These are phyloP conservation scores for Candida pseudoviswanathii DNA, from an alignment of 1,139 yeast species.

Conservation along the genomic window DNA sequence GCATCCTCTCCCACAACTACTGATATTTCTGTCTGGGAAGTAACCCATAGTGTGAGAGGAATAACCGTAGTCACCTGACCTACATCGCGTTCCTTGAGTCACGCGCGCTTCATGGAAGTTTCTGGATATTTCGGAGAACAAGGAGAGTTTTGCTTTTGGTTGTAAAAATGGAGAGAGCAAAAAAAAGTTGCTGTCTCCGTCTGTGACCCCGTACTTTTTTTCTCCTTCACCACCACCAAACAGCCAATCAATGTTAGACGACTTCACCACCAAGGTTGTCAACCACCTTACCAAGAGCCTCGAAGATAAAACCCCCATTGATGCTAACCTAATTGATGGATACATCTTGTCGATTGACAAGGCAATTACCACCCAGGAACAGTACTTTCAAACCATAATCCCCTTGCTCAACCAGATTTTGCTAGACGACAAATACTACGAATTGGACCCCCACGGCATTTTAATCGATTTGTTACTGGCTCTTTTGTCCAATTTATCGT, in stretches of 20 bases:
- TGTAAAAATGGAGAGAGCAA: neutral
- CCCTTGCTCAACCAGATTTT: slow-evolving; percentile 15
- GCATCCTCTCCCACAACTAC: too few species aligned
- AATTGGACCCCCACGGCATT: slow-evolving; percentile 24
- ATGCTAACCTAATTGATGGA: slow-evolving; percentile 14
- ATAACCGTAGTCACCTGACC: too few species aligned
- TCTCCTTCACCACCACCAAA: too few species aligned
- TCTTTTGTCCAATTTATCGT: slow-evolving; percentile 21
- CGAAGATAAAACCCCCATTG: slow-evolving; percentile 10
- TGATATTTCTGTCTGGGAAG: too few species aligned
- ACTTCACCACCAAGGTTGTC: slow-evolving; percentile 9
- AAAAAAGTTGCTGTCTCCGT: too few species aligned
- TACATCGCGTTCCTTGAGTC: too few species aligned
- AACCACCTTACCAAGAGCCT: slow-evolving; percentile 8
- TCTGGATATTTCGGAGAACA: neutral
- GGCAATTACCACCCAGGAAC: slow-evolving; percentile 3
- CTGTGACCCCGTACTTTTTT: too few species aligned
- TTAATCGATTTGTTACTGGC: slow-evolving; percentile 26
- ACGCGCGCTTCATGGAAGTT: neutral
- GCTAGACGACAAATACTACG: slow-evolving; percentile 18
- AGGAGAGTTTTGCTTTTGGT: neutral
- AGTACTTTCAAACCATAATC: slow-evolving; percentile 9
- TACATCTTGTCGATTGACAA: slow-evolving; percentile 12
- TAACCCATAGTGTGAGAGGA: too few species aligned
- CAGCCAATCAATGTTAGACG: slow-evolving; percentile 8